Base-by-base conservation (phyloP, 129 eudicot genomes). In the Centrapalus pauciflorus region DNA sequence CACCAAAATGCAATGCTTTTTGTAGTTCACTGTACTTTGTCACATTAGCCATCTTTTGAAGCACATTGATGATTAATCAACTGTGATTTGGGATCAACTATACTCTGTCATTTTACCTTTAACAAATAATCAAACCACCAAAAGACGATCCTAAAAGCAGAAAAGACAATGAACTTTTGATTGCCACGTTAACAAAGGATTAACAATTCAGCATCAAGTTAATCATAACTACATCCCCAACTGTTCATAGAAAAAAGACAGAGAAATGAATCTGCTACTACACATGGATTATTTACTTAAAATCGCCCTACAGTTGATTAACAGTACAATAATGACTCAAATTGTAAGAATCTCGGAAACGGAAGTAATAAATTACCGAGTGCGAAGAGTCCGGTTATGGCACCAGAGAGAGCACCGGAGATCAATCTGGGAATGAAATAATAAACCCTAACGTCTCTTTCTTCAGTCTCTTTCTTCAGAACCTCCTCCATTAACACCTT, bases 331-430 rank as follows among this genome's bases (percentile, higher is more conserved):
- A 55, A 55, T 50, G 1, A 40, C 35, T 0, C 14, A 20, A 24
- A 40, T 12, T 4, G 1, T 25, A 46, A 45, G 23, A 62, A 50
- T 14, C 25, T 13, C 14, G 28, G 35, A 60, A 71, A 33, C 6
- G 4, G 9, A 14, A 33, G 29, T 32, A 20, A 3, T 0, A 13
- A 26, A 28, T 27, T 81, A 85, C 87, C 91, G 28, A 82, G 68
- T n/a, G 84, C 83, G 35, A 85, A 85, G 59, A 82, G 48, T 7
- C 73, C 82, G 2, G 82, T 85, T 3, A 85, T 80, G 51, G 84
- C 83, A 23, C 73, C 74, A 21, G 87, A 84, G 37, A 84, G 55
- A 10, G 79, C 85, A 23, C 66, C 40, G n/a, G 77, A 55, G 45
- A 81, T 66, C 14, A 81, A 55, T 35, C 51, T 76, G 28, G 83